Percentiles rank a stretch among this genome's conserved stretches.
Conservation (phyloP, 192 early-diverging fungal species). For the Coemansia biformis region DNA sequence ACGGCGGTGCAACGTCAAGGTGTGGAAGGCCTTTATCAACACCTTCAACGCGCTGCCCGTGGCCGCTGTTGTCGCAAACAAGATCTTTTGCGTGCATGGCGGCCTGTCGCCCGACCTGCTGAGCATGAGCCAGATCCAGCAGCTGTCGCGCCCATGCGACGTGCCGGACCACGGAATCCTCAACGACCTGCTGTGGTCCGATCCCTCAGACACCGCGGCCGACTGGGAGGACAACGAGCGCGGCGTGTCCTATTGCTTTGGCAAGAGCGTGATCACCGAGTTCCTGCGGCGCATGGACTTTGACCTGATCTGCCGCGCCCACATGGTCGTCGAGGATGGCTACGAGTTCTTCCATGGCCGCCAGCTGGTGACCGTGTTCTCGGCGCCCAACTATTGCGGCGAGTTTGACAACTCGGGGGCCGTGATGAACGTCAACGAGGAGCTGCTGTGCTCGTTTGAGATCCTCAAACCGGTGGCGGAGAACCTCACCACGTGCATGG, state of each 20-base stretch:
- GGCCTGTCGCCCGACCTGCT: constrained; percentile 74
- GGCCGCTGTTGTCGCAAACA: constrained; percentile 82
- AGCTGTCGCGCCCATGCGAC: constrained; percentile 74
- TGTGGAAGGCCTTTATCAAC: constrained; percentile 89
- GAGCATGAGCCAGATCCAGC: constrained; percentile 84
- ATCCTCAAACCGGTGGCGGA: constrained; percentile 59
- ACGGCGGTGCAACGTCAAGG: constrained; percentile 74
- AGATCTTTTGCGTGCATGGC: constrained; percentile 95
- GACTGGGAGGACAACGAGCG: constrained; percentile 93
- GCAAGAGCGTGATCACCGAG: constrained; percentile 72
- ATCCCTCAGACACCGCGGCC: constrained; percentile 71
- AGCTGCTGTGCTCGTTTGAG: constrained; percentile 88
- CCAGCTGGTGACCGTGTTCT: constrained; percentile 87
- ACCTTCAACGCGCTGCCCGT: constrained; percentile 93
- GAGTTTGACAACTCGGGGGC: constrained; percentile 92
- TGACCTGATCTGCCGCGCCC: constrained; percentile 87
- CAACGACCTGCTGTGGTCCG: constrained; percentile 91
- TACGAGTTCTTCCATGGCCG: constrained; percentile 94
- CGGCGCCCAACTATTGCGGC: constrained; percentile 95
- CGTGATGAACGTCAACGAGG: constrained; percentile 87
- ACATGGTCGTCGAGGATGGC: constrained; percentile 97
- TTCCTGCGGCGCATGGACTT: constrained; percentile 83
- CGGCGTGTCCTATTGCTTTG: constrained; percentile 94
- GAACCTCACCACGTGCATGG: constrained; percentile 45
- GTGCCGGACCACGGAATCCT: constrained; percentile 89